Evolutionary conservation across 2,329 filamentous ascomycete species (phyloP).

Genomic region (Monosporascus cannonballus): DNA sequence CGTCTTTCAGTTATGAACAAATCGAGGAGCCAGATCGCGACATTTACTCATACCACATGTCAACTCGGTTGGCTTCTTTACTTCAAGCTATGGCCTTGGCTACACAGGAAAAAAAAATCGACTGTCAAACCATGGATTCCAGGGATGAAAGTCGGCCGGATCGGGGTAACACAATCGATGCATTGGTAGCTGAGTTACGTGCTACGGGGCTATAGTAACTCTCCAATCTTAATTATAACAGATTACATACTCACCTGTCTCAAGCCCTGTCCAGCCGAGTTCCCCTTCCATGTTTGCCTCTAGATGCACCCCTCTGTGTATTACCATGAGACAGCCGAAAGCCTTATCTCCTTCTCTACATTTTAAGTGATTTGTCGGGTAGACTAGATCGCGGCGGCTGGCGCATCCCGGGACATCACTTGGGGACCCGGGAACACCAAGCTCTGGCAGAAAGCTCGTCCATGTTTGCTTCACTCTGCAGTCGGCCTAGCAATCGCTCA

Average conservation of each 20-base stretch:
- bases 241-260: not conserved
- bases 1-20: too few relatives aligned
- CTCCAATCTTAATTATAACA: not conserved
- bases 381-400: too few relatives aligned
- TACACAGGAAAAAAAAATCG: not conserved
- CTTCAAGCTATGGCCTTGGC: not conserved
- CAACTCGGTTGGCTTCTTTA: not conserved
- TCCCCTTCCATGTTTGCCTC: not conserved
- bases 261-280: not conserved
- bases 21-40: not conserved
- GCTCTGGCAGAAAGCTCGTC: not conserved
- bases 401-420: not conserved
- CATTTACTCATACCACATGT: not conserved
- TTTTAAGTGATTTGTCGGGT: not conserved
- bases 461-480: slow-evolving; percentile 12
- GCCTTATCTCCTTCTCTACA: not conserved
- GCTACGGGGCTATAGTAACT: not conserved
- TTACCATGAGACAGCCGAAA: slow-evolving; percentile 6
- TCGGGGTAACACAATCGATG: not conserved
- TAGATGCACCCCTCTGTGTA: slow-evolving; percentile 3
- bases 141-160: not conserved
- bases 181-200: not conserved
- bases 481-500: slow-evolving; percentile 5
- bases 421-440: not conserved
- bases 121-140: not conserved